Evolutionary conservation across 352 stramenopile genomes (phyloP).

Genomic region (Peronosclerospora sorghi): DNA sequence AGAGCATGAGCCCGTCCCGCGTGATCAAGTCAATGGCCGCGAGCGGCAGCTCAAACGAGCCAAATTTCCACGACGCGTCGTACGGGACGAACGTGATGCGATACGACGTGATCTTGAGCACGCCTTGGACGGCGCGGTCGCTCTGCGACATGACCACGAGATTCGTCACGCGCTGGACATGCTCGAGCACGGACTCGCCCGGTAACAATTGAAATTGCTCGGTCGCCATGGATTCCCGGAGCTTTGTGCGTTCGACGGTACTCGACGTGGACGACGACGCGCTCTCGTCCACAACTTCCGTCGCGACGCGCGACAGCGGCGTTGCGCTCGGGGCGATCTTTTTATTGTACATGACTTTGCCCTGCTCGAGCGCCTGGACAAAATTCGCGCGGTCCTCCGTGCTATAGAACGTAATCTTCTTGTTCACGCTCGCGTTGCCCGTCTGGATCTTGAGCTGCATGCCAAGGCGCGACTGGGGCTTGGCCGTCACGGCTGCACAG

Average conservation of each 20-base stretch:
- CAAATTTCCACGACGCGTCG: constrained; percentile 75
- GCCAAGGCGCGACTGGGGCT: constrained; percentile 56
- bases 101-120: constrained; percentile 78
- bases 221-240: constrained; percentile 53
- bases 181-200: constrained; percentile 60
- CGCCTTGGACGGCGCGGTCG: constrained; percentile 72
- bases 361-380: constrained; percentile 65
- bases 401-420: constrained; percentile 81
- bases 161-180: constrained; percentile 79
- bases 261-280: constrained; percentile 19
- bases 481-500: constrained; percentile 66
- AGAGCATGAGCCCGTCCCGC: constrained; percentile 66
- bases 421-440: constrained; percentile 54
- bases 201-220: constrained; percentile 49
- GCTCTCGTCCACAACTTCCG: constrained; percentile 22
- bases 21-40: constrained; percentile 71
- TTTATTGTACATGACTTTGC: constrained; percentile 77
- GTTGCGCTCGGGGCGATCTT: constrained; percentile 10
- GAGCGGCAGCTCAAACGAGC: constrained; percentile 73
- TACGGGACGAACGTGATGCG: constrained; percentile 79
- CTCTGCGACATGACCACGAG: constrained; percentile 76
- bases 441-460: constrained; percentile 85
- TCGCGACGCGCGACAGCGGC: constrained; percentile 10
- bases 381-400: constrained; percentile 76
- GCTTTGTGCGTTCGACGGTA: constrained; percentile 26